These are phyloP conservation scores for Fusarium bactridioides DNA, from an alignment of 2,329 filamentous ascomycete genomes.

Conservation along the genomic window DNA sequence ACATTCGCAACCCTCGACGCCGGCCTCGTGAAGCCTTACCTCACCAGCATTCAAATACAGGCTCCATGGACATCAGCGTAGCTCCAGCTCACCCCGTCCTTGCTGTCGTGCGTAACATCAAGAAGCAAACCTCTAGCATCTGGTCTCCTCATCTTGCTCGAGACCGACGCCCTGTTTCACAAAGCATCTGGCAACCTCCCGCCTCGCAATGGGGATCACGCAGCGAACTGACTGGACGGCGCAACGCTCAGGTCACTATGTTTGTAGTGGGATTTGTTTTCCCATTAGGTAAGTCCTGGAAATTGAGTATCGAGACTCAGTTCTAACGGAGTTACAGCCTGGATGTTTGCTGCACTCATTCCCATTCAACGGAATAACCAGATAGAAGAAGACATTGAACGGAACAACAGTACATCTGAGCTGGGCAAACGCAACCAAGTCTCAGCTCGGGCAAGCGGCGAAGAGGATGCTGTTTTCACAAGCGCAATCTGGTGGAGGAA, in stretches of 20 bases:
- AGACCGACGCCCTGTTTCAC: constrained; percentile 66
- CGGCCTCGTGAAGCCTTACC: constrained; percentile 50
- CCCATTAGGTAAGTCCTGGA: constrained; percentile 67
- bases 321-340: constrained; percentile 59
- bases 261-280: constrained; percentile 82
- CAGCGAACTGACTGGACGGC: constrained; percentile 67
- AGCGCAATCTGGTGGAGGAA: constrained; percentile 68
- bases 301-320: neutral
- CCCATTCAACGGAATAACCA: constrained; percentile 70
- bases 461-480: constrained; percentile 57
- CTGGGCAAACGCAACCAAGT: constrained; percentile 49
- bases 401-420: constrained; percentile 51
- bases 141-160: constrained; percentile 78
- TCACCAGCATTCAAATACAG: constrained; percentile 26
- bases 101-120: constrained; percentile 42
- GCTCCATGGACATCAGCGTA: constrained; percentile 56
- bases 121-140: constrained; percentile 65
- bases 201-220: constrained; percentile 71
- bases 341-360: constrained; percentile 81
- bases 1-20: constrained; percentile 56
- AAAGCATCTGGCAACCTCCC: constrained; percentile 77
- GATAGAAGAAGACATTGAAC: constrained; percentile 60
- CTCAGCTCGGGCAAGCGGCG: constrained; percentile 45
- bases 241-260: constrained; percentile 77
- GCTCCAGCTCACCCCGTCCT: constrained; percentile 43